These are phyloP conservation scores for Ophiostoma australiae DNA, from an alignment of 2,329 filamentous ascomycete genomes.

Conservation along the genomic window DNA sequence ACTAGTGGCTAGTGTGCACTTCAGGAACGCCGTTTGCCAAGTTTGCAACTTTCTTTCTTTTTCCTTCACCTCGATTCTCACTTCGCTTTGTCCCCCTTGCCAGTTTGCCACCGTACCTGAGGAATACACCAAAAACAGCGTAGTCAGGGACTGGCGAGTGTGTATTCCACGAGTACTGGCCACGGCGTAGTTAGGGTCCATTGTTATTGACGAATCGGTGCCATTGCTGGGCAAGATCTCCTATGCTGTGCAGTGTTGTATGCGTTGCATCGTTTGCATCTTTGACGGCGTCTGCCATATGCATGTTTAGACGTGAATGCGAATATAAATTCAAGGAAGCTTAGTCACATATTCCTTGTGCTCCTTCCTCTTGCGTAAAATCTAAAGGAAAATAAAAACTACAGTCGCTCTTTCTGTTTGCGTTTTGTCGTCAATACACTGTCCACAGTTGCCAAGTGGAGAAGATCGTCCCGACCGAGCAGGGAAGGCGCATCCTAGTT, in stretches of 20 bases:
- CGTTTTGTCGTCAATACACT: background rate
- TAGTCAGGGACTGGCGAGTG: constrained; percentile 4
- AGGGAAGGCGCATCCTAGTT: background rate
- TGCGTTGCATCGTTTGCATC: background rate
- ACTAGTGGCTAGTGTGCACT: constrained; percentile 10
- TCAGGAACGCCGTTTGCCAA: constrained; percentile 12
- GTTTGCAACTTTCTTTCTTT: constrained; percentile 3
- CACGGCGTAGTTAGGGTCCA: background rate
- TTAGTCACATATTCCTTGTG: background rate
- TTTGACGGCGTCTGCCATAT: background rate
- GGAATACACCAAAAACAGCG: background rate
- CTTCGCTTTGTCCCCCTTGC: background rate
- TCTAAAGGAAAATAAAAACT: background rate
- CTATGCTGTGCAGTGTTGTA: background rate
- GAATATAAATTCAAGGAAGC: background rate
- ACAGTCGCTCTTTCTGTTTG: background rate
- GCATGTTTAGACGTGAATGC: background rate
- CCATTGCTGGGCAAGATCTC: background rate
- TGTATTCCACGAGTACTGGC: background rate
- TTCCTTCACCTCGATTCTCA: background rate
- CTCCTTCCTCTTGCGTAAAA: background rate
- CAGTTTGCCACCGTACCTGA: constrained; percentile 11
- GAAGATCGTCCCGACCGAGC: background rate
- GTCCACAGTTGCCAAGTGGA: background rate
- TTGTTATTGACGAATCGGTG: background rate